Conservation (phyloP, 768 basidiomycete genomes). For the Daedaleopsis nitida region DNA sequence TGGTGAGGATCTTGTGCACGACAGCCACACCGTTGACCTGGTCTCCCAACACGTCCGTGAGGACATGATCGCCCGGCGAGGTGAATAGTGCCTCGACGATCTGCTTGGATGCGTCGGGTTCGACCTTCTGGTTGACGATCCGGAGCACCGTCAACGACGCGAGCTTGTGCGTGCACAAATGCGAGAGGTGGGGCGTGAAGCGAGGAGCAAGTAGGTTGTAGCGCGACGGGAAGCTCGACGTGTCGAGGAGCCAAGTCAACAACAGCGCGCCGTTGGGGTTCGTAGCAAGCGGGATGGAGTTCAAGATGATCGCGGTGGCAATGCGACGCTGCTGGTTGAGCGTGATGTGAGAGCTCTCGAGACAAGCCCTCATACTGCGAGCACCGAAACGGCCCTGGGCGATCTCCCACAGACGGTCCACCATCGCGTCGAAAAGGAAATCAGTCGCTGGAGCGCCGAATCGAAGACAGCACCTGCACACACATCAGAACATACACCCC, state of each 20-base stretch:
- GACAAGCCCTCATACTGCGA: constrained; percentile 94
- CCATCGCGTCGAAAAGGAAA: constrained; percentile 97
- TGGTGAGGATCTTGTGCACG: constrained; percentile 90
- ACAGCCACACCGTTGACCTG: constrained; percentile 96
- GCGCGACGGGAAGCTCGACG: constrained; percentile 92
- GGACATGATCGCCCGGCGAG: constrained; percentile 86
- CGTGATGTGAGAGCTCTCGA: constrained; percentile 88
- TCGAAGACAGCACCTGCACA: constrained; percentile 77
- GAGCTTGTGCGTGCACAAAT: constrained; percentile 96
- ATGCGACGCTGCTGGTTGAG: constrained; percentile 93
- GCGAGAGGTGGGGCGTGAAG: constrained; percentile 94
- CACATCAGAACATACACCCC: neutral
- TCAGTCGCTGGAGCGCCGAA: constrained; percentile 90
- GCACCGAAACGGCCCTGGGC: constrained; percentile 98
- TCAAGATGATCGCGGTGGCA: constrained; percentile 91
- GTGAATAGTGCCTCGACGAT: constrained; percentile 90
- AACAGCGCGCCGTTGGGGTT: constrained; percentile 97
- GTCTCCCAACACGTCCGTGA: constrained; percentile 93
- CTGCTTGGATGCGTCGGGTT: constrained; percentile 83
- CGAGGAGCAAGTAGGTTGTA: constrained; percentile 94
- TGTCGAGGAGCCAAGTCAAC: constrained; percentile 95
- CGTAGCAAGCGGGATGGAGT: constrained; percentile 96
- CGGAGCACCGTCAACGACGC: constrained; percentile 93
- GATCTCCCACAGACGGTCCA: constrained; percentile 97
- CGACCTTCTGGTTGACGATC: constrained; percentile 95